These are phyloP conservation scores for Medicago lupulina DNA, from an alignment of 306 rosid genomes.

Conservation along the genomic window DNA sequence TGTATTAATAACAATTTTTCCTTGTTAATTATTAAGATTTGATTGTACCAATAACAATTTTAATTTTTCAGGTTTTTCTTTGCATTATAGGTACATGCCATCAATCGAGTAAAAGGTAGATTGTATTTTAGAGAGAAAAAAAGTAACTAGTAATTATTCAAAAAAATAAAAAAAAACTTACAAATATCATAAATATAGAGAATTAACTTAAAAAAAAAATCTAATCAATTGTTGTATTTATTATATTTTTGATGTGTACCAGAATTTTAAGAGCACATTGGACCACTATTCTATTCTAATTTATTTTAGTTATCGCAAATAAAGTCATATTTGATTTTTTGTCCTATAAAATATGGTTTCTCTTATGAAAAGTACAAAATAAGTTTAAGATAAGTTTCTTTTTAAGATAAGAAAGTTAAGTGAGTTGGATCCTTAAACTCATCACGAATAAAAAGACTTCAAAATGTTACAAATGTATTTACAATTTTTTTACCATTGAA, in stretches of 20 bases:
- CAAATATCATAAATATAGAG: background rate
- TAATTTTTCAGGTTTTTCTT: background rate
- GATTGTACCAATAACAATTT: background rate
- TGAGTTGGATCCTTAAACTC: no score
- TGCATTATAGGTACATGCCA: background rate
- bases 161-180: background rate
- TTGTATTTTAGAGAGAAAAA: background rate
- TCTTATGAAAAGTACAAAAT: conserved; percentile 25
- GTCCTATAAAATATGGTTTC: conserved; percentile 23
- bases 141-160: background rate
- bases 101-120: background rate
- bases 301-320: conserved; percentile 14
- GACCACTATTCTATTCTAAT: conserved; percentile 21
- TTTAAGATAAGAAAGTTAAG: no score
- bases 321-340: conserved; percentile 25
- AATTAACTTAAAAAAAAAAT: background rate
- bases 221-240: background rate
- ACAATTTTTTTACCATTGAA: no score
- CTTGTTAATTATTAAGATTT: no score
- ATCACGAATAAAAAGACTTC: no score
- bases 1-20: background rate
- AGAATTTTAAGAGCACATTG: conserved; percentile 25
- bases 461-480: no score
- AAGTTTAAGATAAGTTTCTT: background rate
- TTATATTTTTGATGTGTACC: background rate